phyloP scores from a whole-genome alignment of 2,329 filamentous ascomycete genomes.

The Aspergillus ruber region DNA sequence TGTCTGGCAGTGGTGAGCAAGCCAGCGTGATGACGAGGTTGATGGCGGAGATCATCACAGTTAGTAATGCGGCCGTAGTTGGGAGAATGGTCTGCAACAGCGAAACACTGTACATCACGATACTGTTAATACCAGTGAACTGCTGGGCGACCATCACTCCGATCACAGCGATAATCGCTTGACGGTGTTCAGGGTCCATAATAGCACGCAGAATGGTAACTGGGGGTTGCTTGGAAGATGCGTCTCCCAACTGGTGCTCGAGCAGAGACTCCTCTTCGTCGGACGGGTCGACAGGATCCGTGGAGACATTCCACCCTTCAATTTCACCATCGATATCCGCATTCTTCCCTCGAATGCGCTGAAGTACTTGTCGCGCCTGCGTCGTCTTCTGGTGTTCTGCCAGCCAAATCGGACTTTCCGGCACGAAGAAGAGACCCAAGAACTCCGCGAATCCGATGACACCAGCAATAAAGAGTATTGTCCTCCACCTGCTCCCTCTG shows the following conservation, averaged over 20 bases:
- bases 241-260: conserved; percentile 49
- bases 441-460: conserved; percentile 62
- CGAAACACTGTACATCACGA: conserved; percentile 97
- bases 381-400: conserved; percentile 58
- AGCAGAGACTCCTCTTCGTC: conserved; percentile 69
- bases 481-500: conserved; percentile 70
- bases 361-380: conserved; percentile 61
- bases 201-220: conserved; percentile 63
- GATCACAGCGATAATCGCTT: conserved; percentile 73
- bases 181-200: conserved; percentile 60
- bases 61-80: conserved; percentile 73
- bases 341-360: conserved; percentile 65
- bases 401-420: conserved; percentile 84
- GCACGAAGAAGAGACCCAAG: conserved; percentile 65
- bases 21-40: conserved; percentile 78
- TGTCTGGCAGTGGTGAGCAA: conserved; percentile 79
- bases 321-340: conserved; percentile 69
- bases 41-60: conserved; percentile 77
- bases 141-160: conserved; percentile 93
- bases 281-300: conserved; percentile 15
- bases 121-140: conserved; percentile 88
- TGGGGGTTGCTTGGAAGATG: conserved; percentile 58
- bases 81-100: conserved; percentile 76
- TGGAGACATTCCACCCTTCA: conserved; percentile 48
- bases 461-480: conserved; percentile 70